These are phyloP conservation scores for Podospora tetraspora DNA, from an alignment of 495 filamentous ascomycete species.

Conservation along the genomic window DNA sequence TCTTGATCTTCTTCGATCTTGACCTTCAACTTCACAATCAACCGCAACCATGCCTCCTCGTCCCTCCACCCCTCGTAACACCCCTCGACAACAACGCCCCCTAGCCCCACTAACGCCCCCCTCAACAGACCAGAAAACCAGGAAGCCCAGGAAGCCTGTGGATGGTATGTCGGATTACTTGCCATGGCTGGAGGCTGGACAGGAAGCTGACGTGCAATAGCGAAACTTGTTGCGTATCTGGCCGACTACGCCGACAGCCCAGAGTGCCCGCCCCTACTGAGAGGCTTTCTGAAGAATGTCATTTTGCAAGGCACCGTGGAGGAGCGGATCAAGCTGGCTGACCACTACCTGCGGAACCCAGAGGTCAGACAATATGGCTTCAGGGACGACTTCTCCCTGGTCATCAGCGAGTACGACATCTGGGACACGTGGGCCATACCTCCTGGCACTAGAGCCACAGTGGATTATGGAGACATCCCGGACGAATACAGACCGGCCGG, in stretches of 20 bases:
- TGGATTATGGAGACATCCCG: background rate
- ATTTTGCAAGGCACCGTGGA: background rate
- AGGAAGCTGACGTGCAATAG: background rate
- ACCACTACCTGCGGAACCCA: background rate
- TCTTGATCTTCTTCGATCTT: background rate
- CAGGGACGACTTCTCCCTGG: conserved; percentile 6
- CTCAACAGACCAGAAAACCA: background rate
- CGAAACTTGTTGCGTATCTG: background rate
- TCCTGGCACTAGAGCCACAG: background rate
- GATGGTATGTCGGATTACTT: background rate
- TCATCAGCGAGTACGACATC: conserved; percentile 11
- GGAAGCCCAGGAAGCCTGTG: background rate
- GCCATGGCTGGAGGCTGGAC: background rate
- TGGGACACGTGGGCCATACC: background rate
- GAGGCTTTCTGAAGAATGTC: background rate
- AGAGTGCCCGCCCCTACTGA: background rate
- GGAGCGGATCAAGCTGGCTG: background rate
- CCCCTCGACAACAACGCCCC: background rate
- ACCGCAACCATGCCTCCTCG: background rate
- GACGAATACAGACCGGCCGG: background rate
- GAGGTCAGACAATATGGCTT: background rate
- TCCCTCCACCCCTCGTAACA: background rate
- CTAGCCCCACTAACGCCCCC: background rate
- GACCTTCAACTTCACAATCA: background rate
- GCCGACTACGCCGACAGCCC: background rate